Evolutionary conservation across 2,329 filamentous ascomycete genomes (phyloP).

Genomic region (Sporothrix protearum): DNA sequence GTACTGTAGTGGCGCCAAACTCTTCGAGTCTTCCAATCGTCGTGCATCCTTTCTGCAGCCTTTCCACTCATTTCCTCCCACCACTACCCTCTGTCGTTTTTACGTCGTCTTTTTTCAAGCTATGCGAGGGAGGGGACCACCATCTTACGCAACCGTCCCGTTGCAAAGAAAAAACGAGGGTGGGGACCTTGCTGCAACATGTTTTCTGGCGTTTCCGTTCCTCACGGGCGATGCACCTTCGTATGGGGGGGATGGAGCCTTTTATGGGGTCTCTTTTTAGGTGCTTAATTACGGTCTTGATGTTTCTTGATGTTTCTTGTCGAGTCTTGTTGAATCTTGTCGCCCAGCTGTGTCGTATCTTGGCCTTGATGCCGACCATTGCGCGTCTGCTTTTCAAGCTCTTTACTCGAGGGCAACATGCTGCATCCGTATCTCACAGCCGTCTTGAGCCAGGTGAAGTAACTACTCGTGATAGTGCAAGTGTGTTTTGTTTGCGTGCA

Average conservation of each 20-base stretch:
- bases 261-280: neutral
- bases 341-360: neutral
- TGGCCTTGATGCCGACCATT: neutral
- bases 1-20: conserved; percentile 16
- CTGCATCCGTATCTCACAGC: neutral
- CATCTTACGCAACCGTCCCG: conserved; percentile 16
- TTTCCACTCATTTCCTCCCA: neutral
- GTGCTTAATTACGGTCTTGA: neutral
- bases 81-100: neutral
- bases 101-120: conserved; percentile 5
- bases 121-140: conserved; percentile 13
- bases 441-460: neutral
- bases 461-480: neutral
- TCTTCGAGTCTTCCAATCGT: neutral
- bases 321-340: neutral
- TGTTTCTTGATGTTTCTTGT: conserved; percentile 5
- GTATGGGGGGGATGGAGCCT: conserved; percentile 15
- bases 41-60: neutral
- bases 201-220: neutral
- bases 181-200: neutral
- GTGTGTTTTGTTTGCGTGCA: neutral
- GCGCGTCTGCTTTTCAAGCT: neutral
- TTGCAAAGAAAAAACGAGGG: conserved; percentile 2
- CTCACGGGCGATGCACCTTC: neutral
- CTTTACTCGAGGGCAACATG: neutral